These are phyloP conservation scores for Podospora pseudoanserina DNA, from an alignment of 495 filamentous ascomycete genomes.

Conservation along the genomic window DNA sequence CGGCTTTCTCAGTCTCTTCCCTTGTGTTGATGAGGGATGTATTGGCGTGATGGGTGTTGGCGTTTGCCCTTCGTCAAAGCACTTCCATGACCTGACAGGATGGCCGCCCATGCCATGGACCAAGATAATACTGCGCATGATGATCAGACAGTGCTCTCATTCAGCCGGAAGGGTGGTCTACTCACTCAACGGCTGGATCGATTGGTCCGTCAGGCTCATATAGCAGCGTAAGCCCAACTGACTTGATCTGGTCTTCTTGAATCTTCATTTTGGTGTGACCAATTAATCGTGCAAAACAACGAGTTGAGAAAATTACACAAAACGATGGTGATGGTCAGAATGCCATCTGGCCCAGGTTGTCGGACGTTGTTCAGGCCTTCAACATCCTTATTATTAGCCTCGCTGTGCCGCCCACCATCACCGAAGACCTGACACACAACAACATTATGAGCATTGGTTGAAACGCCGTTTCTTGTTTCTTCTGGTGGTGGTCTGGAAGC, in stretches of 20 bases:
- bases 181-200: conserved; percentile 35
- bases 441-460: conserved; percentile 5
- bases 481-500: conserved; percentile 15
- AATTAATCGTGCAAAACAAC: no score
- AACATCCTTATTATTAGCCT: conserved; percentile 17
- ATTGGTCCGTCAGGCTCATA: conserved; percentile 35
- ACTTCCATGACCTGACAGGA: conserved; percentile 37
- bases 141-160: background rate
- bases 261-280: conserved; percentile 27
- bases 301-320: no score
- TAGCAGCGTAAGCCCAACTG: conserved; percentile 37
- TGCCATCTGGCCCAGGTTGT: conserved; percentile 1
- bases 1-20: conserved; percentile 20
- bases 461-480: conserved; percentile 15
- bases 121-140: conserved; percentile 32
- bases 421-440: conserved; percentile 4
- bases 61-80: conserved; percentile 11
- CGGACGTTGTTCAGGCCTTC: background rate
- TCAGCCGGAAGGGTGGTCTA: background rate
- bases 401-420: conserved; percentile 8
- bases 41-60: conserved; percentile 17
- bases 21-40: conserved; percentile 8
- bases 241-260: conserved; percentile 26
- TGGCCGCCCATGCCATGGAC: conserved; percentile 39
- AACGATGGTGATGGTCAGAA: background rate